Evolutionary conservation across 805 yeast species (phyloP).

Genomic region (Lipomyces starkeyi): DNA sequence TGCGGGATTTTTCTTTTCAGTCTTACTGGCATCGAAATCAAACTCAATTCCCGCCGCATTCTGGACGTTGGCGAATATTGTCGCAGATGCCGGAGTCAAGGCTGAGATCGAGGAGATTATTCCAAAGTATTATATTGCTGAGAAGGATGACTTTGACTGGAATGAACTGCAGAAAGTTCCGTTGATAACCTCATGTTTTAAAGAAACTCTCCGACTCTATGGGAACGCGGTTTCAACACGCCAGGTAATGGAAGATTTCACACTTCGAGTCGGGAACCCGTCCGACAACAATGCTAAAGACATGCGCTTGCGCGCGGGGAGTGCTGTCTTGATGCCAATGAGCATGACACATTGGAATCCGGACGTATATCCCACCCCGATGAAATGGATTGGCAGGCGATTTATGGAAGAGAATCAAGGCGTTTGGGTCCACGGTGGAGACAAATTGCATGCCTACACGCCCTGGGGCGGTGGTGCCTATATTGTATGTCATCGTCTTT

Average conservation of each 20-base stretch:
- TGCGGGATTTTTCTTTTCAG: slow-evolving; percentile 27
- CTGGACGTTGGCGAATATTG: slow-evolving; percentile 23
- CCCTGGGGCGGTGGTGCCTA: slow-evolving; percentile 36
- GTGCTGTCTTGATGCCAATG: slow-evolving; percentile 12
- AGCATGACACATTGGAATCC: slow-evolving; percentile 32
- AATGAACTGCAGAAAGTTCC: slow-evolving; percentile 19
- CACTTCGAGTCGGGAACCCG: slow-evolving; percentile 12
- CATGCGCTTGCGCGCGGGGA: not conserved
- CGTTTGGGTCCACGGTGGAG: slow-evolving; percentile 8
- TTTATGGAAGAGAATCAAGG: slow-evolving; percentile 27
- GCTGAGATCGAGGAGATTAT: slow-evolving; percentile 17
- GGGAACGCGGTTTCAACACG: slow-evolving; percentile 22
- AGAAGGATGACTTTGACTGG: slow-evolving; percentile 22
- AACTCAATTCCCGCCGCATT: slow-evolving; percentile 32
- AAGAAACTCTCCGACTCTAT: slow-evolving; percentile 29
- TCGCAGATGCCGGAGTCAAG: slow-evolving; percentile 16
- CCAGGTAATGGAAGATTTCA: slow-evolving; percentile 18
- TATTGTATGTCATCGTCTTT: slow-evolving; percentile 10
- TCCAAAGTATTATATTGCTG: slow-evolving; percentile 15
- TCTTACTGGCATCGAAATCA: slow-evolving; percentile 28
- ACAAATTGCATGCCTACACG: slow-evolving; percentile 18
- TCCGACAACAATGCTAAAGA: not conserved
- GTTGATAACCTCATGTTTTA: slow-evolving; percentile 24
- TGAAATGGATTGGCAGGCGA: slow-evolving; percentile 26
- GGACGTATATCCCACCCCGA: slow-evolving; percentile 32